phyloP scores from a whole-genome alignment of 2,329 filamentous ascomycete genomes.

The Cladosporium halotolerans region DNA sequence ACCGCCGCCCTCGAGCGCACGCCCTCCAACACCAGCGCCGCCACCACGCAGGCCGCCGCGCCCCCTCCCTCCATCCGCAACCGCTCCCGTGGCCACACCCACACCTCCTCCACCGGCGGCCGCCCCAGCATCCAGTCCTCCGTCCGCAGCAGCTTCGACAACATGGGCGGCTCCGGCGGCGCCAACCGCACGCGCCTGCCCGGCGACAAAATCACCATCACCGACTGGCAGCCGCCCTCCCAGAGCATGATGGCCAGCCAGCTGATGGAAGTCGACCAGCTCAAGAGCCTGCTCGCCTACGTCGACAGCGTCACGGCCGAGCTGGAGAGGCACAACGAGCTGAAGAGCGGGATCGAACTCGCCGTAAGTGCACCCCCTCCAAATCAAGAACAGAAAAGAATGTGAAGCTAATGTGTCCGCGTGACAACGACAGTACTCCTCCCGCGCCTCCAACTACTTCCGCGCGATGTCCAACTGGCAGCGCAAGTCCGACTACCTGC shows the following conservation, averaged over 20 bases:
- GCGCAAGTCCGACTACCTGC: conserved; percentile 82
- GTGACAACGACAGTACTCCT: conserved; percentile 57
- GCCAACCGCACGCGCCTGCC: conserved; percentile 61
- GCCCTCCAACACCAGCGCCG: conserved; percentile 9
- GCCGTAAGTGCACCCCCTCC: conserved; percentile 48
- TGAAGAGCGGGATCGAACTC: conserved; percentile 79
- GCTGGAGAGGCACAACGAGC: conserved; percentile 76
- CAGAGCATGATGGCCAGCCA: conserved; percentile 85
- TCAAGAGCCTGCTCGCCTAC: conserved; percentile 67
- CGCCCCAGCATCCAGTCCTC: conserved; percentile 40
- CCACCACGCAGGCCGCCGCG: conserved; percentile 17
- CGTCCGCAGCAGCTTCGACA: conserved; percentile 53
- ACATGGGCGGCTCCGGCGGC: conserved; percentile 40
- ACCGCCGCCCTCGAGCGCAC: conserved; percentile 33
- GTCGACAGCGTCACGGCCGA: conserved; percentile 82
- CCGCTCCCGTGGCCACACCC: conserved; percentile 19
- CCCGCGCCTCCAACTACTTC: conserved; percentile 69
- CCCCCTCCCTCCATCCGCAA: conserved; percentile 24
- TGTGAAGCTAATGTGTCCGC: not conserved
- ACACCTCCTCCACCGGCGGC: conserved; percentile 18
- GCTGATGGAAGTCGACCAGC: conserved; percentile 72
- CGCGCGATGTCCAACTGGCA: conserved; percentile 97
- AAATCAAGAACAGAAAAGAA: not conserved
- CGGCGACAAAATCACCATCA: conserved; percentile 75
- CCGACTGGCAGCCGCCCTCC: conserved; percentile 82